phyloP scores from a whole-genome alignment of 306 rosid genomes.

The Vigna nakashimae region DNA sequence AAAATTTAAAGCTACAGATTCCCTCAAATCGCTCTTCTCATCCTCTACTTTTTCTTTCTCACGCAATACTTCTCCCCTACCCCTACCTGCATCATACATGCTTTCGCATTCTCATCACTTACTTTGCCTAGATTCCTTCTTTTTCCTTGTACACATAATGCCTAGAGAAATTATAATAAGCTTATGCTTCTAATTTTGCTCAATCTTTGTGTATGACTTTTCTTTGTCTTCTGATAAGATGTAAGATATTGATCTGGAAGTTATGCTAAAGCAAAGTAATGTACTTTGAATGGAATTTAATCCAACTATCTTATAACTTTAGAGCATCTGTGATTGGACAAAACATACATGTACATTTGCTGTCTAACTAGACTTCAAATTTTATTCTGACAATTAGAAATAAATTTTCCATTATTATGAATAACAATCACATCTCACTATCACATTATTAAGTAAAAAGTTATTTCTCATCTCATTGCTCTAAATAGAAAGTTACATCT shows the following conservation, averaged over 20 bases:
- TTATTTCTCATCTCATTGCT: too few species aligned
- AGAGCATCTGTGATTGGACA: background rate
- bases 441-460: too few species aligned
- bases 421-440: too few species aligned
- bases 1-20: conserved; percentile 49
- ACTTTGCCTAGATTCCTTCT: conserved; percentile 50
- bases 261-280: background rate
- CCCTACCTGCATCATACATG: too few species aligned
- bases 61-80: too few species aligned
- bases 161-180: conserved; percentile 41
- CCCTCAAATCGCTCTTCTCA: conserved; percentile 23
- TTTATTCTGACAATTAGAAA: too few species aligned
- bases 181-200: conserved; percentile 24
- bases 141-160: conserved; percentile 48
- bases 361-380: background rate
- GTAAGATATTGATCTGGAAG: background rate
- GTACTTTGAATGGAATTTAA: conserved; percentile 1
- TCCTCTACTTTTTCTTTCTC: background rate
- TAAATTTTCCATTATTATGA: too few species aligned
- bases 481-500: too few species aligned
- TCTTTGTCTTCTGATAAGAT: background rate
- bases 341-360: background rate
- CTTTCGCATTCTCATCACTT: background rate
- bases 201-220: conserved; percentile 13
- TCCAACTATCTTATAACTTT: background rate